These are phyloP conservation scores for Pichia norvegensis DNA, from an alignment of 1,139 yeast species.

Conservation along the genomic window DNA sequence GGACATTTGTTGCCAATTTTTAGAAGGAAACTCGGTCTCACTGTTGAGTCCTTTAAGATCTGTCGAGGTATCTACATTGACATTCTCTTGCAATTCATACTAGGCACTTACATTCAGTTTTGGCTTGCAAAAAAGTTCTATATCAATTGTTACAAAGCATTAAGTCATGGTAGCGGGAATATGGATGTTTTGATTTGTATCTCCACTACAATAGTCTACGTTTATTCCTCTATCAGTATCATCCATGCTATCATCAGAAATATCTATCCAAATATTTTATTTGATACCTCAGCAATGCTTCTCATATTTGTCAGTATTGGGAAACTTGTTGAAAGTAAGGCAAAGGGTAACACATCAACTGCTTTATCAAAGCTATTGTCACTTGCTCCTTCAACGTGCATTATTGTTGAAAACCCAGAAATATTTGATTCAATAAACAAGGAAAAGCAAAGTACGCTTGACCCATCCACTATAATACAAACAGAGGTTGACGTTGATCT, in stretches of 20 bases:
- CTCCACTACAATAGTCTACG: conserved; percentile 73
- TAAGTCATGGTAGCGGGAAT: conserved; percentile 71
- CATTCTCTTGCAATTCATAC: conserved; percentile 50
- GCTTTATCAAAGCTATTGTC: conserved; percentile 77
- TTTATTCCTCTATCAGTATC: conserved; percentile 62
- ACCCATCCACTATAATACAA: conserved; percentile 16
- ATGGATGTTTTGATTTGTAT: conserved; percentile 90
- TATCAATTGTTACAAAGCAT: conserved; percentile 55
- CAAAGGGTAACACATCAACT: conserved; percentile 88
- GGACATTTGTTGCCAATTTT: conserved; percentile 40
- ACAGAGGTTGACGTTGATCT: conserved; percentile 57
- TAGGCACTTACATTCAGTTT: conserved; percentile 65
- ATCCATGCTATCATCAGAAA: conserved; percentile 31
- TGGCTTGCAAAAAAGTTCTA: conserved; percentile 58
- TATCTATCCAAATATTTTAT: conserved; percentile 60
- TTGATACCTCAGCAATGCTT: conserved; percentile 85
- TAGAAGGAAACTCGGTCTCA: conserved; percentile 16
- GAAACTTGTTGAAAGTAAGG: conserved; percentile 83
- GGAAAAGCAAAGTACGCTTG: conserved; percentile 9
- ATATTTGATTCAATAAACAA: conserved; percentile 6
- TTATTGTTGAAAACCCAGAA: conserved; percentile 42
- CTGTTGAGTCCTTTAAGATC: conserved; percentile 8
- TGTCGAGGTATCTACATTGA: conserved; percentile 46
- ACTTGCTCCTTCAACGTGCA: conserved; percentile 72
- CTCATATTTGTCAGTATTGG: conserved; percentile 80